Base-by-base conservation (phyloP, 768 basidiomycete species). In the Naganishia antarctica region DNA sequence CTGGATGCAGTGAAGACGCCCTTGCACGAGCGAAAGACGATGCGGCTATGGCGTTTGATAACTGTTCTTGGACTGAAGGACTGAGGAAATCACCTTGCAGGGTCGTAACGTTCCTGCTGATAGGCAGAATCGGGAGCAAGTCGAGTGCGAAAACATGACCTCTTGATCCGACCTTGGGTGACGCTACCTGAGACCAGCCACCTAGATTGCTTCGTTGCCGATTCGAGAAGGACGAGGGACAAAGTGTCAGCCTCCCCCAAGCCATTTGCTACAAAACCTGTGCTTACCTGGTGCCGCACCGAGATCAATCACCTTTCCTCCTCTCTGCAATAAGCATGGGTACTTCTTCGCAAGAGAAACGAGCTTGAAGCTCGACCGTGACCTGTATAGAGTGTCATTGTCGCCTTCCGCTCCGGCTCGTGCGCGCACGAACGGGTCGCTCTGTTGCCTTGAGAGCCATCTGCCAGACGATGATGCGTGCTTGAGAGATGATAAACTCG, bases 311-410 rank as follows among this genome's bases (percentile, higher is more conserved):
- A 94, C 84, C 18, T 83, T 61, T 43, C 66, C 80, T 1, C 75
- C 18, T 75, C 73, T 45, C 87, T 78, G 43, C 59, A 65, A 28
- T 67, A 90, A 84, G 1, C 79, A 65, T 12, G 81, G 81, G 75
- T 81, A 84, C 40, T 81, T 79, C 0, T 81, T 76, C 72, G 89
- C 81, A 53, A 98, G 83, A 70, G 92, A 88, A 64, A 91, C 76
- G 16, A 97, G 85, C 79, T 97, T 97, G 81, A 89, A 94, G 3
- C 92, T 91, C 13, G 91, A 88, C 49, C 94, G 85, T 0, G 93
- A 86, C 26, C 91, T 86, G 76, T 85, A 94, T 29, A 41, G 49
- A 3, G 49, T 47, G 23, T 28, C 47, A 6, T 34, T 21, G 31
- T 26, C 32, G 61, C 47, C 44, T 29, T 25, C 32, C 40, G 23